Evolutionary conservation across 139 green algal species (phyloP).

Genomic region (Marvania coccoides): DNA sequence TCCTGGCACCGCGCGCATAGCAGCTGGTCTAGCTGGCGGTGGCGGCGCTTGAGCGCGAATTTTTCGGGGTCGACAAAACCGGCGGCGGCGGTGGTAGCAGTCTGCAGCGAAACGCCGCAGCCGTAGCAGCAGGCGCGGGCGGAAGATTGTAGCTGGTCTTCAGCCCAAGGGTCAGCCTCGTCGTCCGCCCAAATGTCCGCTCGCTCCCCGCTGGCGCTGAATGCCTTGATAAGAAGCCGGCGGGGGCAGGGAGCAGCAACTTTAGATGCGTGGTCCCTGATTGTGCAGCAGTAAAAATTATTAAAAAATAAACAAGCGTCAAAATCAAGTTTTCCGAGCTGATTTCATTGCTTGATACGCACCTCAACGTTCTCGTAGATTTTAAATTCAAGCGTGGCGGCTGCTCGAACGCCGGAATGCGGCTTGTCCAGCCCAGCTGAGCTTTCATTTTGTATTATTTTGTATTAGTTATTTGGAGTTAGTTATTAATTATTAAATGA

Average conservation of each 20-base stretch:
- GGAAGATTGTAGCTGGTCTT: not conserved
- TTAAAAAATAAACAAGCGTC: not conserved
- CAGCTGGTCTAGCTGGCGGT: slow-evolving; percentile 63
- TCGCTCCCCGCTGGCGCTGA: too few relatives aligned
- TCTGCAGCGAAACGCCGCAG: slow-evolving; percentile 66
- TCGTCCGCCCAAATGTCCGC: not conserved
- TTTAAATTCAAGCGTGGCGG: not conserved
- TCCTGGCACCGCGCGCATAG: slow-evolving; percentile 61
- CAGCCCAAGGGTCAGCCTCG: not conserved
- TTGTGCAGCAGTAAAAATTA: not conserved
- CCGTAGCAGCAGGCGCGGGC: slow-evolving; percentile 61
- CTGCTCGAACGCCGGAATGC: not conserved
- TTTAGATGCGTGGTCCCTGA: not conserved
- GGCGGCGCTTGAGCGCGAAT: slow-evolving; percentile 38
- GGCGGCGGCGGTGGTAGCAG: slow-evolving; percentile 15
- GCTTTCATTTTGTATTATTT: not conserved
- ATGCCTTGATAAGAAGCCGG: not conserved
- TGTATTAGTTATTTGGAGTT: not conserved
- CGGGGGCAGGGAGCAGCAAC: not conserved
- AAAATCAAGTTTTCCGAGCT: not conserved
- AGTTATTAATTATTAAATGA: not conserved
- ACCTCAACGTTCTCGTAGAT: not conserved
- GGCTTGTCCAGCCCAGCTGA: not conserved
- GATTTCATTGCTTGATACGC: not conserved
- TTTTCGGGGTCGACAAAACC: slow-evolving; percentile 62